Conservation (phyloP, 1,284 basidiomycete genomes). For the Pseudozyma tsukubaensis region DNA sequence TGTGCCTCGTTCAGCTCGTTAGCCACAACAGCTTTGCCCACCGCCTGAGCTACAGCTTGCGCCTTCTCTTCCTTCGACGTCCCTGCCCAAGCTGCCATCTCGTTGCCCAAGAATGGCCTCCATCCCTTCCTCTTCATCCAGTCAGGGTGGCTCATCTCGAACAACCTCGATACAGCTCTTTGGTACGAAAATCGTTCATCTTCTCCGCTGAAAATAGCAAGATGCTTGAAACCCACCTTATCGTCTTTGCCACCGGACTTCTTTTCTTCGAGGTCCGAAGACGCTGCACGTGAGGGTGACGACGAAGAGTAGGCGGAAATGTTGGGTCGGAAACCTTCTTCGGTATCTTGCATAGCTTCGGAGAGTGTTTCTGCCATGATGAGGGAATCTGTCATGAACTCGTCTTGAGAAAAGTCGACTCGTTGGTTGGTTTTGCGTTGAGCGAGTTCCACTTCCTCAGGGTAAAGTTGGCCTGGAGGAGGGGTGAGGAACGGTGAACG, state of each 20-base stretch:
- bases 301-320: conserved; percentile 73
- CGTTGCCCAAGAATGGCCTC: conserved; percentile 48
- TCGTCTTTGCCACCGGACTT: conserved; percentile 31
- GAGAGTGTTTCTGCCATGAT: conserved; percentile 76
- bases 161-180: conserved; percentile 76
- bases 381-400: conserved; percentile 69
- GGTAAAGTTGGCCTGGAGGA: conserved; percentile 32
- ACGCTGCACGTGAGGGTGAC: conserved; percentile 3
- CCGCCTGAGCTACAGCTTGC: conserved; percentile 3
- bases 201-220: conserved; percentile 78
- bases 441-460: conserved; percentile 35
- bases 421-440: conserved; percentile 16
- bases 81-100: conserved; percentile 50
- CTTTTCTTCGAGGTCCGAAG: not conserved
- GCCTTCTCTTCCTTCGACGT: conserved; percentile 25
- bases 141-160: conserved; percentile 73
- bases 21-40: conserved; percentile 20
- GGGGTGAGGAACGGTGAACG: conserved; percentile 41
- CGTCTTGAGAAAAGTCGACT: conserved; percentile 33
- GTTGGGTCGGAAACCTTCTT: conserved; percentile 75
- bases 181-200: conserved; percentile 79
- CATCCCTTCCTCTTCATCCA: conserved; percentile 52
- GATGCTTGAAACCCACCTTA: conserved; percentile 70
- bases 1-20: conserved; percentile 27
- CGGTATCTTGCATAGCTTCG: conserved; percentile 71